phyloP scores from a whole-genome alignment of 2,329 filamentous ascomycete genomes.

The Fusarium coffeatum region DNA sequence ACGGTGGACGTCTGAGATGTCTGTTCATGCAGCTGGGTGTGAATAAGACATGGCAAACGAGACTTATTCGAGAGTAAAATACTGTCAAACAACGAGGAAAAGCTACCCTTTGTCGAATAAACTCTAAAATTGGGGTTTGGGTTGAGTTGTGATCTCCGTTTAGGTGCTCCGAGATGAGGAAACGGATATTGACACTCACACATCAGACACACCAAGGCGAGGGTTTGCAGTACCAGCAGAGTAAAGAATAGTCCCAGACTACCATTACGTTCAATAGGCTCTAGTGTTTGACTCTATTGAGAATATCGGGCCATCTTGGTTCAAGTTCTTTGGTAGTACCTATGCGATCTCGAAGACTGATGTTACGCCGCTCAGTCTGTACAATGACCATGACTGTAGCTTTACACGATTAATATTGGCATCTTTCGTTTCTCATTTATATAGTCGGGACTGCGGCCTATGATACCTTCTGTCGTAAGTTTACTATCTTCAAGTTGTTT shows the following conservation, averaged over 20 bases:
- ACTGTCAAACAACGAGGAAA: no score
- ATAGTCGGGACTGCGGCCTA: neutral
- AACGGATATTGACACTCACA: neutral
- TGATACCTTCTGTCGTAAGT: no score
- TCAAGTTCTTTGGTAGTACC: neutral
- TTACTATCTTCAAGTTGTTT: neutral
- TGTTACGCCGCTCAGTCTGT: neutral
- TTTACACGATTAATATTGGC: neutral
- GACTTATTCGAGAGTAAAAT: no score
- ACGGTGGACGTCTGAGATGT: no score
- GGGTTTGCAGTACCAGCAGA: neutral
- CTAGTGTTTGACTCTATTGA: no score
- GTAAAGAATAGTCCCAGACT: no score
- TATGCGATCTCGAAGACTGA: neutral
- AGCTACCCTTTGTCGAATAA: no score
- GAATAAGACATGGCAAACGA: no score
- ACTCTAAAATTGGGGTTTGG: no score
- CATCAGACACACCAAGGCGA: neutral
- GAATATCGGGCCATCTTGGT: neutral
- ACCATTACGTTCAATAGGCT: neutral
- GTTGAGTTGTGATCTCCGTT: neutral
- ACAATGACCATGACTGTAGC: neutral
- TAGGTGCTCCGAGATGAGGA: neutral
- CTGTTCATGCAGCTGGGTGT: no score
- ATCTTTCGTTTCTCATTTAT: rapidly evolving